Base-by-base conservation (phyloP, 1,284 basidiomycete genomes). In the Ceratobasidium sp. region DNA sequence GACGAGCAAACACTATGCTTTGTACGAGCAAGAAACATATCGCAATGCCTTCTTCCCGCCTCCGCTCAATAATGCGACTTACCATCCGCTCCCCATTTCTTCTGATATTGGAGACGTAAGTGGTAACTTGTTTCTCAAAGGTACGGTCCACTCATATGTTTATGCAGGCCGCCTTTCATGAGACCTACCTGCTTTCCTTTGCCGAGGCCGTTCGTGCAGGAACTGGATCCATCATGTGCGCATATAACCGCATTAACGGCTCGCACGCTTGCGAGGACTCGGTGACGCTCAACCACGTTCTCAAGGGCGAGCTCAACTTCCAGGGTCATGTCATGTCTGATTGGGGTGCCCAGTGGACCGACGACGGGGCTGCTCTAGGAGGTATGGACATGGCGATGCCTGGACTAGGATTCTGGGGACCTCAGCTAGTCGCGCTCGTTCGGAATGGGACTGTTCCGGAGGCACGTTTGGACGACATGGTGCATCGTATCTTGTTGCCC, bases 201-300 rank as follows among this genome's bases (percentile, higher is more conserved):
- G 36, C 14, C 14, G 85, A 85, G 73, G 88, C 89, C 57, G 86
- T 93, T 18, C 86, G 89, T 81, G 91, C 91, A 0, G 92, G 91
- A 34, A 89, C 91, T 4, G 85, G 88, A 0, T 86, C 87, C 52
- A 84, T 94, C 73, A 95, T 94, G 92, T 94, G 91, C 81, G 88
- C 85, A n/a, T 89, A 89, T 80, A 87, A 64, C 52, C 60, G 43
- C 53, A 61, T 94, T 78, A 95, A 96, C 79, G 88, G 87, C 43
- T 92, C 90, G 0, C 91, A 89, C 73, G 89, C 92, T 0, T 95
- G 92, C 79, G 88, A 93, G 78, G 93, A 92, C 78, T 84, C 89
- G 77, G 85, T 88, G 76, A 84, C 88, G 43, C 80, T 94, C 78
- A 94, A 93, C 81, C 85, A 88, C 71, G 84, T 94, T 48, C 83